phyloP scores from a whole-genome alignment of 169 alveolate genomes.

The Pseudocohnilembus persalinus region DNA sequence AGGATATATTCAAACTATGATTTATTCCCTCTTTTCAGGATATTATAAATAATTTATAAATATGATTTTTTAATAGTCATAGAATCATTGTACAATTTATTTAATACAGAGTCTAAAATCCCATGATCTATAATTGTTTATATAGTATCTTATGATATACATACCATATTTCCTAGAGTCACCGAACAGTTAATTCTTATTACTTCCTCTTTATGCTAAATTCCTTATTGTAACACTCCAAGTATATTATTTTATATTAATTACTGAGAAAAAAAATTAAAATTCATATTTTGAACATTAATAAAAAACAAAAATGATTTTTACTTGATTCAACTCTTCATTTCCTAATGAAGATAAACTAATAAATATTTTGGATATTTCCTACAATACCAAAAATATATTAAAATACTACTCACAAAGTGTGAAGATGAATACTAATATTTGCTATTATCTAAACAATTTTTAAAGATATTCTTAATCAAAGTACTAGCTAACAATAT shows the following conservation, averaged over 20 bases:
- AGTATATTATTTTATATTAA: too few relatives aligned
- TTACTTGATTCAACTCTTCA: not conserved
- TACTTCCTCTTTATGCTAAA: not conserved
- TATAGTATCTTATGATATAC: not conserved
- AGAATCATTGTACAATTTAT: not conserved
- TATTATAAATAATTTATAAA: too few relatives aligned
- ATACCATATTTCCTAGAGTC: not conserved
- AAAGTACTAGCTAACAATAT: not conserved
- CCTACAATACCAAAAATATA: not conserved
- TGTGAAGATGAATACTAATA: not conserved
- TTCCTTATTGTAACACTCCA: not conserved
- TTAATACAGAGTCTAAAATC: not conserved
- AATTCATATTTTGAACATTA: too few relatives aligned
- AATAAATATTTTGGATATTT: not conserved
- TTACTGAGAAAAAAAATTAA: too few relatives aligned
- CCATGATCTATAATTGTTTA: not conserved
- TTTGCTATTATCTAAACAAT: too few relatives aligned
- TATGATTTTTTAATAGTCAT: too few relatives aligned
- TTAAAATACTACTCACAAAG: not conserved
- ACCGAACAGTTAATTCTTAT: not conserved
- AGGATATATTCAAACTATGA: too few relatives aligned
- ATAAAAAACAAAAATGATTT: not conserved
- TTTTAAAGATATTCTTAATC: not conserved
- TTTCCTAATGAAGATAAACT: not conserved
- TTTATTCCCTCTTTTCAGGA: not conserved